phyloP scores from a whole-genome alignment of 257 asterid genomes.

The Ballota nigra region DNA sequence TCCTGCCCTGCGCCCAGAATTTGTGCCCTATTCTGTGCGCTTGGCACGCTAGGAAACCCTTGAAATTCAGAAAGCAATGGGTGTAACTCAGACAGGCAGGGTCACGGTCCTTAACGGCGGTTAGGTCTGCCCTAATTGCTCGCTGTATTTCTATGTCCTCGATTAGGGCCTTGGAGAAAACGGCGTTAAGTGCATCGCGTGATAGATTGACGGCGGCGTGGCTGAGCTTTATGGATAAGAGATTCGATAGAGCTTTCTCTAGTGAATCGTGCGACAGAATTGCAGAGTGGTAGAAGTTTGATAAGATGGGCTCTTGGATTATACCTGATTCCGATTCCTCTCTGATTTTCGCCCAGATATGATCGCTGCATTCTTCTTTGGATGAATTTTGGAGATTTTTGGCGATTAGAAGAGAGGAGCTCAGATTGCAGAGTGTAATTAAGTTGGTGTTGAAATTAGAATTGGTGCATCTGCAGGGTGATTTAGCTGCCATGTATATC shows the following conservation, averaged over 20 bases:
- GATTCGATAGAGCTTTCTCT: constrained; percentile 35
- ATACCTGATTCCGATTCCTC: constrained; percentile 27
- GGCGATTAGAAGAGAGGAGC: constrained; percentile 11
- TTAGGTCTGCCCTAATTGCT: constrained; percentile 31
- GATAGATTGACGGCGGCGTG: constrained; percentile 18
- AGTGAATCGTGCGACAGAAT: constrained; percentile 33
- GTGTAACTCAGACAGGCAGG: constrained; percentile 47
- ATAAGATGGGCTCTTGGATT: constrained; percentile 35
- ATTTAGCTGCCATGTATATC: background rate
- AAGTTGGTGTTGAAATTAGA: background rate
- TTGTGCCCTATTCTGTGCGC: constrained; percentile 45
- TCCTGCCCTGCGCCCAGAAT: constrained; percentile 37
- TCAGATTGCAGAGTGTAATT: constrained; percentile 14
- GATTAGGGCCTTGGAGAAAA: constrained; percentile 23
- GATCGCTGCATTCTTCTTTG: constrained; percentile 23
- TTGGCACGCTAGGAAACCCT: constrained; percentile 47
- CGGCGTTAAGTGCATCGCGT: constrained; percentile 27
- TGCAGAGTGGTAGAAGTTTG: constrained; percentile 24
- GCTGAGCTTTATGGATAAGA: constrained; percentile 32
- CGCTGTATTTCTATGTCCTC: constrained; percentile 25
- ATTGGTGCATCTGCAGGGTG: background rate
- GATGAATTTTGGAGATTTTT: too few relatives aligned
- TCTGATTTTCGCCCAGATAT: constrained; percentile 34
- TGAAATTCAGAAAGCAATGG: constrained; percentile 48
- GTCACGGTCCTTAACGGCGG: constrained; percentile 43